phyloP scores from a whole-genome alignment of 2,329 filamentous ascomycete genomes.

The Xylariales sp. region DNA sequence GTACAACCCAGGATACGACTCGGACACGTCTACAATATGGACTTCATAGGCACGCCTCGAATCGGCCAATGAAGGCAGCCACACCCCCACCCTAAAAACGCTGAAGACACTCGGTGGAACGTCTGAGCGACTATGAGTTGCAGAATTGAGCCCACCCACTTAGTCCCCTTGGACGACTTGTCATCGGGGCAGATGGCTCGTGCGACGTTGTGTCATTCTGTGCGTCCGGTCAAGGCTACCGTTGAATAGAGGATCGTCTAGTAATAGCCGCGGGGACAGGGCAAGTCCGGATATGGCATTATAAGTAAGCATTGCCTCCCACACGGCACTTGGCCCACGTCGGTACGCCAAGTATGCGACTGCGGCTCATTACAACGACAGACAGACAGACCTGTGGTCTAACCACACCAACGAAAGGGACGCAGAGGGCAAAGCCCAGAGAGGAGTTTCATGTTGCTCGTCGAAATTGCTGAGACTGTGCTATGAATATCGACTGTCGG shows the following conservation, averaged over 20 bases:
- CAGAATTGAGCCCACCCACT: conserved; percentile 1
- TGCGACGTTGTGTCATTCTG: conserved; percentile 1
- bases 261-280: neutral
- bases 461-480: no score
- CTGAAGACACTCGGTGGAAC: conserved; percentile 2
- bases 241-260: conserved; percentile 1
- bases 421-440: no score
- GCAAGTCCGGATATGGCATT: neutral
- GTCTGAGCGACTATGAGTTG: conserved; percentile 1
- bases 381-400: no score
- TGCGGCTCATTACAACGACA: neutral
- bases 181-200: conserved; percentile 1
- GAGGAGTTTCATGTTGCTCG: no score
- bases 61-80: neutral
- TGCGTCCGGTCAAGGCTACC: neutral
- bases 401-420: neutral
- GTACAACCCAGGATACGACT: neutral
- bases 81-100: neutral
- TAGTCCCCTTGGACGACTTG: neutral
- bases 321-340: neutral
- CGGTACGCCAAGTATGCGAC: neutral
- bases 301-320: conserved; percentile 6
- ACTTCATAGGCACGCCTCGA: neutral
- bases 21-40: neutral
- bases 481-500: no score